Evolutionary conservation across 495 filamentous ascomycete species (phyloP).

Genomic region (Talaromyces thailandensis): DNA sequence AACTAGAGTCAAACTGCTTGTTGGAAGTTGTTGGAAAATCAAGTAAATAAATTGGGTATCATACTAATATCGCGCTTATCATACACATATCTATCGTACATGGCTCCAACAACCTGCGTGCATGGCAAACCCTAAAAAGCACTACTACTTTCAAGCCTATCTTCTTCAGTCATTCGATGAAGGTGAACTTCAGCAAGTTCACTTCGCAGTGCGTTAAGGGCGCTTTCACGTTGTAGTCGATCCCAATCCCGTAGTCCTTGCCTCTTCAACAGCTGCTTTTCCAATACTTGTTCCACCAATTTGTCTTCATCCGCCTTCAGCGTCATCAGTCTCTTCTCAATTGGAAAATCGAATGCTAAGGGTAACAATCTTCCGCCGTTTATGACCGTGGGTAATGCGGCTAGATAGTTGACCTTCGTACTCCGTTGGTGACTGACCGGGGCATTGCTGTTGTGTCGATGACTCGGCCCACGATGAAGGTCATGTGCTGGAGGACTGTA

Average conservation of each 20-base stretch:
- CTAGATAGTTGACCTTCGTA: constrained; percentile 42
- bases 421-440: constrained; percentile 40
- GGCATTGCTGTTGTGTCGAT: constrained; percentile 39
- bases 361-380: constrained; percentile 40
- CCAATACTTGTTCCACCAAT: constrained; percentile 44
- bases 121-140: constrained; percentile 24
- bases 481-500: constrained; percentile 17
- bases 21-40: background rate
- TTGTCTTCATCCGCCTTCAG: constrained; percentile 48
- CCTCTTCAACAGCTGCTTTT: constrained; percentile 45
- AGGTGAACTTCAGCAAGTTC: constrained; percentile 55
- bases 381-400: constrained; percentile 39
- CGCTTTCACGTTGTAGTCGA: constrained; percentile 46
- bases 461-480: constrained; percentile 27
- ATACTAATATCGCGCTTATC: background rate
- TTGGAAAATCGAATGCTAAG: constrained; percentile 25
- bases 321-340: constrained; percentile 39
- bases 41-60: background rate
- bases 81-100: background rate
- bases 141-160: constrained; percentile 33
- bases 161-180: constrained; percentile 46
- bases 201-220: constrained; percentile 47
- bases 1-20: background rate
- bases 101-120: background rate
- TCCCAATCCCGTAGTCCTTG: constrained; percentile 50